phyloP scores from a whole-genome alignment of 108 stramenopile genomes.

The Parmales sp. region DNA sequence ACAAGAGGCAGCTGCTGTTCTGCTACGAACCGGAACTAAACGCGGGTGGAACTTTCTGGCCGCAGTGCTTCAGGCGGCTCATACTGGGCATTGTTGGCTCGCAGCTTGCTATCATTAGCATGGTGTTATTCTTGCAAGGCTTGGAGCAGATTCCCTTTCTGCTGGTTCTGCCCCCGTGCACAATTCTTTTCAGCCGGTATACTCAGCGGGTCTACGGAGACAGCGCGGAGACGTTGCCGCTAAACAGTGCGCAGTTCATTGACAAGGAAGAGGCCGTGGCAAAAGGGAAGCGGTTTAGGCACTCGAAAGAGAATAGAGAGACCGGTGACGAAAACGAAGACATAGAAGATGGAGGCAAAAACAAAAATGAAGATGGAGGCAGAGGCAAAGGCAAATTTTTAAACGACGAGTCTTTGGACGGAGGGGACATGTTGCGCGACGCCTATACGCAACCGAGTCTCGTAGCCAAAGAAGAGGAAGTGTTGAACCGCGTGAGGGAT shows the following conservation, averaged over 20 bases:
- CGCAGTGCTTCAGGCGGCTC: neutral
- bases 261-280: neutral
- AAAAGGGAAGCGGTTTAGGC: no score
- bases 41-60: neutral
- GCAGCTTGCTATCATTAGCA: neutral
- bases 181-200: neutral
- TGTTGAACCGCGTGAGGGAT: no score
- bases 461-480: no score
- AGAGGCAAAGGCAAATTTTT: no score
- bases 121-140: neutral
- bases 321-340: no score
- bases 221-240: neutral
- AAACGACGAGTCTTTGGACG: no score
- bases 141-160: neutral
- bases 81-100: neutral
- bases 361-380: no score
- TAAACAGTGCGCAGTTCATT: neutral
- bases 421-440: no score
- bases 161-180: neutral
- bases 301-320: no score
- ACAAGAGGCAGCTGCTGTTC: slow-evolving; percentile 6
- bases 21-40: slow-evolving; percentile 7
- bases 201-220: neutral
- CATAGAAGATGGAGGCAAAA: no score
- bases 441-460: no score